Conservation (phyloP, 2,329 filamentous ascomycete species). For the Waltergamsia citrina region DNA sequence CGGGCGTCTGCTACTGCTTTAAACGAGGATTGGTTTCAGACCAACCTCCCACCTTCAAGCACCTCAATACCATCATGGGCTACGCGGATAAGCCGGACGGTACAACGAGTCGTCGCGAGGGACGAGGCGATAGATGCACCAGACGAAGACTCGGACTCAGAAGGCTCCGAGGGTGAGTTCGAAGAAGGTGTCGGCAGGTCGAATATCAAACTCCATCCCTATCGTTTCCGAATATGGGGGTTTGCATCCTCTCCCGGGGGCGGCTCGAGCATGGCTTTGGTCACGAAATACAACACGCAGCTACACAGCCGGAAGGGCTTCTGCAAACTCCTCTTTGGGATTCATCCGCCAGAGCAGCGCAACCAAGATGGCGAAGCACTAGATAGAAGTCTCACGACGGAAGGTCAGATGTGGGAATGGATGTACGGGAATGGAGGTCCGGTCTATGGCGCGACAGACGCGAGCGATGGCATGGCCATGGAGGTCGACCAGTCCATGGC, state of each 20-base stretch:
- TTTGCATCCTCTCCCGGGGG: slow-evolving; percentile 41
- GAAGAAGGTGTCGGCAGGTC: slow-evolving; percentile 13
- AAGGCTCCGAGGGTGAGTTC: slow-evolving; percentile 12
- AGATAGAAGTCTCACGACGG: slow-evolving; percentile 31
- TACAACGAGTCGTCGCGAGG: slow-evolving; percentile 32
- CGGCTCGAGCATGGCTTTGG: slow-evolving; percentile 39
- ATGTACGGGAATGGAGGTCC: slow-evolving; percentile 45
- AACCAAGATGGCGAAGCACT: not conserved
- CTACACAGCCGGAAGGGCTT: slow-evolving; percentile 32
- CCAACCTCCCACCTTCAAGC: slow-evolving; percentile 26
- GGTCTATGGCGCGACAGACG: slow-evolving; percentile 29
- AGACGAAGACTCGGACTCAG: slow-evolving; percentile 19
- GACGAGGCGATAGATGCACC: slow-evolving; percentile 30
- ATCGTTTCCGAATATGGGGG: slow-evolving; percentile 43
- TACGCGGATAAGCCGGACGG: slow-evolving; percentile 31
- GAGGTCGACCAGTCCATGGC: slow-evolving; percentile 16
- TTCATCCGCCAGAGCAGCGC: slow-evolving; percentile 1
- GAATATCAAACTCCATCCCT: slow-evolving; percentile 32
- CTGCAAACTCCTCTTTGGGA: slow-evolving; percentile 27
- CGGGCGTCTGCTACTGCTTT: slow-evolving; percentile 41
- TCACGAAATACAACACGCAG: slow-evolving; percentile 37
- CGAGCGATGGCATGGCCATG: slow-evolving; percentile 5
- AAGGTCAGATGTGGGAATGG: slow-evolving; percentile 46
- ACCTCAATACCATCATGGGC: slow-evolving; percentile 33
- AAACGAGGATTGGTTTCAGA: slow-evolving; percentile 44